A percentile compares a stretch with the other conserved stretches of the same genome.
These are phyloP conservation scores for Phaffia rhodozyma DNA, from an alignment of 1,284 basidiomycete species.

Conservation along the genomic window DNA sequence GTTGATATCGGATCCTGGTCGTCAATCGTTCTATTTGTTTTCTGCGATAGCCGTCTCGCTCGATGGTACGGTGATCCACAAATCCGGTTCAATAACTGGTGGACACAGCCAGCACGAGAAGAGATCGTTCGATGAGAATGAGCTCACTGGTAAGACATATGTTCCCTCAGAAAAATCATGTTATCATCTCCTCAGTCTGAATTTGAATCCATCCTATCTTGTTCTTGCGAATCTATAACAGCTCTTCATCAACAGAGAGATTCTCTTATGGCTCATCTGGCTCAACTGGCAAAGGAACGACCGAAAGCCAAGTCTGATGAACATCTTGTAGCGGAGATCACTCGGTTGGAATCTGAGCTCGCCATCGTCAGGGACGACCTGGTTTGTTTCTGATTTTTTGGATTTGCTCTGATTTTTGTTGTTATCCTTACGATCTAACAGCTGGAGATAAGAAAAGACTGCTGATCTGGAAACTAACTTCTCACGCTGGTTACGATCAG, in stretches of 20 bases:
- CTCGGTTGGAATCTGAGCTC: conserved; percentile 61
- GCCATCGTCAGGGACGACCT: conserved; percentile 69
- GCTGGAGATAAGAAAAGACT: too few species aligned
- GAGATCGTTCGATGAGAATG: conserved; percentile 82
- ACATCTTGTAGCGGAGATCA: conserved; percentile 59
- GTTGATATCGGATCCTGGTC: background rate
- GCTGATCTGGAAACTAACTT: too few species aligned
- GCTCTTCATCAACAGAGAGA: conserved; percentile 63
- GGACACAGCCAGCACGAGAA: conserved; percentile 62
- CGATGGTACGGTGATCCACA: conserved; percentile 94
- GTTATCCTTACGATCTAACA: background rate
- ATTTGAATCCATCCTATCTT: background rate
- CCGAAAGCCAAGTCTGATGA: conserved; percentile 74
- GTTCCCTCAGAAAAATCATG: background rate
- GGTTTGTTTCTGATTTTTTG: conserved; percentile 38
- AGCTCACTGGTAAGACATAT: conserved; percentile 60
- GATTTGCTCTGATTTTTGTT: background rate
- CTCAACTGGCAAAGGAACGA: conserved; percentile 68
- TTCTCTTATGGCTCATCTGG: conserved; percentile 60
- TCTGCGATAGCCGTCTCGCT: conserved; percentile 68
- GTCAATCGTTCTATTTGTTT: background rate
- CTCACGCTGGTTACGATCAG: conserved; percentile 34
- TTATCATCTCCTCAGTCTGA: background rate
- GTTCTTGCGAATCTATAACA: conserved; percentile 27
- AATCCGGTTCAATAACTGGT: conserved; percentile 93